Evolutionary conservation across 75 land plant genomes (phyloP), one percentile per base, ranked within the genome.

Genomic region (Selaginella moellendorffii): DNA sequence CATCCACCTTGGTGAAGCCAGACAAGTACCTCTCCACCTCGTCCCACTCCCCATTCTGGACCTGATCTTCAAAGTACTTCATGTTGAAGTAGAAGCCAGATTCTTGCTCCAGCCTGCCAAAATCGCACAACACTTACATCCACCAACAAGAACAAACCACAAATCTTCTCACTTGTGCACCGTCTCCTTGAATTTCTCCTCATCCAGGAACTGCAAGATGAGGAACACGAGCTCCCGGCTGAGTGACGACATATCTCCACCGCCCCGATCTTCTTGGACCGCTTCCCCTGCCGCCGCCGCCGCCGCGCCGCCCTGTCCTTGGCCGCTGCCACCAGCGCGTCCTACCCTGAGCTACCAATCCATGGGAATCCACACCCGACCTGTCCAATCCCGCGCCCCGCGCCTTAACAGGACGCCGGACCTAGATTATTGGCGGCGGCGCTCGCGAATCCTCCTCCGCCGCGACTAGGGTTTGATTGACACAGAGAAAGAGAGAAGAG

Each of bases 1-100:
- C 96, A 74, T 89, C 96, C 54, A 89, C 86, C 70, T 89, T 89
- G 1, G 95, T 88, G 69, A 83, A 88, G 0, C 95, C 95, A 0
- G 89, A 82, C 1, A 88, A 71, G 68, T 88, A 86, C 59, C 78
- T 72, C 68, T 89, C 96, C 30, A 89, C 96, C 54, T 86, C 90
- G 24, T 89, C 96, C 96, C 96, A 89, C 54, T 89, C 84, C 25
- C 96, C 96, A 60, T 70, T 76, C 29, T 75, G 74, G 21, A 86
- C 96, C 31, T 73, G 76, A 26, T 89, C 96, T 53, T 89, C 92
- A 69, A 89, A 89, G 62, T 89, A 79, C 69, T 82, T 86, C 96
- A 86, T 83, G 68, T 86, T 86, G 71, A 88, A 88, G 77, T 74
- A 89, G 67, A 81, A 86, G 0, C 87, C 87, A 0, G 96, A 89